These are phyloP conservation scores for Chlorella vulgaris DNA, from an alignment of 139 green algal genomes.

Conservation along the genomic window DNA sequence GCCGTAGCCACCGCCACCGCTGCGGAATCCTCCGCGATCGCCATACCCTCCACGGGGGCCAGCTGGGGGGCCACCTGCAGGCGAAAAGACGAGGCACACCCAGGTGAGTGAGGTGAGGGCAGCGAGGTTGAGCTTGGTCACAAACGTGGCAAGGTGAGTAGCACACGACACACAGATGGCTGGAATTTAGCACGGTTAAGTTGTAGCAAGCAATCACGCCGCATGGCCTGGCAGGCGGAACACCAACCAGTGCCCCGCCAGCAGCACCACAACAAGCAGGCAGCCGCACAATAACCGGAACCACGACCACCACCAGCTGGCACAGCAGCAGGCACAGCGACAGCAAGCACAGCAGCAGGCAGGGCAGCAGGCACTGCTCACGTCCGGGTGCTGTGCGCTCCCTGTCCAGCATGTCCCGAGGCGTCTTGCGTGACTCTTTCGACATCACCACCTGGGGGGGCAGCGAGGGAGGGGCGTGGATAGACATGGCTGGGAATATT, in stretches of 20 bases:
- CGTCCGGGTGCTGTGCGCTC: slow-evolving; percentile 10
- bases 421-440: slow-evolving; percentile 79
- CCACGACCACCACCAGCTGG: neutral
- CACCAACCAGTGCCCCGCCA: too few relatives aligned
- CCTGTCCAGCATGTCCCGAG: slow-evolving; percentile 67
- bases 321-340: neutral
- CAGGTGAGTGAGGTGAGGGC: too few relatives aligned
- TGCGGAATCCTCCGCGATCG: neutral
- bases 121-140: too few relatives aligned
- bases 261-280: too few relatives aligned
- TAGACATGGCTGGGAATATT: too few relatives aligned
- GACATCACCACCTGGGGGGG: slow-evolving; percentile 62
- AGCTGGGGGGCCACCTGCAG: neutral
- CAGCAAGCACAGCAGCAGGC: neutral
- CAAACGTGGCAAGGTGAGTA: too few relatives aligned
- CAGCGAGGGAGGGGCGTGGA: neutral
- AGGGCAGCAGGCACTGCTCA: neutral
- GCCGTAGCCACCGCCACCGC: neutral
- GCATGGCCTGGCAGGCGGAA: too few relatives aligned
- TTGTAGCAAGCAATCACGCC: too few relatives aligned
- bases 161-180: too few relatives aligned
- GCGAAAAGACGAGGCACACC: too few relatives aligned
- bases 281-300: too few relatives aligned
- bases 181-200: too few relatives aligned
- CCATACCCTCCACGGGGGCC: neutral